Evolutionary conservation across 345 rosid genomes (phyloP), one percentile per base, ranked within the genome.

Genomic region (Iberis pinnata): DNA sequence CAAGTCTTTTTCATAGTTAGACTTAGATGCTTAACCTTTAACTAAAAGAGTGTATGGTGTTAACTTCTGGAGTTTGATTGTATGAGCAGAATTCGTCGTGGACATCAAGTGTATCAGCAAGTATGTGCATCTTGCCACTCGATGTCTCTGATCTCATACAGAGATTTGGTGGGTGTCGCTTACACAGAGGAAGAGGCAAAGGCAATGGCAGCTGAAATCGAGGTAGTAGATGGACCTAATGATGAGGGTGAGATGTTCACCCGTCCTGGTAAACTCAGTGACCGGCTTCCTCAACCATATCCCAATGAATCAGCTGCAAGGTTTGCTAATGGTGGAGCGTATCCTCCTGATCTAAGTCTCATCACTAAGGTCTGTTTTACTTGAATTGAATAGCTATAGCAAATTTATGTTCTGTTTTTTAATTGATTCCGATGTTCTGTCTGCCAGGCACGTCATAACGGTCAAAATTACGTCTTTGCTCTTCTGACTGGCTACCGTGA

Each of bases 81-180:
- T 36, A 49, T 64, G 74, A 9, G 54, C 83, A 92, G 99, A 88
- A 83, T 93, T 56, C 97, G 99, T 29, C 94, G 99, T 49, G 99
- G 99, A 59, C 97, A 93, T 75, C 95, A 93, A 75, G 98, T 88
- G 54, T 88, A 92, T 74, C 80, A 73, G 46, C 86, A 93, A 83
- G 99, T 93, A 2, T 93, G 99, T 74, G 99, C 99, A 38, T 93
- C 99, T 54, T 93, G 99, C 70, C 99, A 93, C 68, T 88, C 99
- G 5, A 93, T 93, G 99, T 88, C 97, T 52, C 75, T 93, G 27
- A 65, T 88, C 68, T 88, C 99, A 43, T 86, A 80, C 64, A 83
- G 97, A 69, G 99, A 88, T 74, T 68, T 93, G 65, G 95, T 88
- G 44, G 99, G 99, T 55, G 96, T 93, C 18, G 97, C 99, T 27